A percentile compares a stretch with the other conserved stretches of the same genome.
Conservation (phyloP, 2,329 filamentous ascomycete species). For the Sporothrix euskadiensis region DNA sequence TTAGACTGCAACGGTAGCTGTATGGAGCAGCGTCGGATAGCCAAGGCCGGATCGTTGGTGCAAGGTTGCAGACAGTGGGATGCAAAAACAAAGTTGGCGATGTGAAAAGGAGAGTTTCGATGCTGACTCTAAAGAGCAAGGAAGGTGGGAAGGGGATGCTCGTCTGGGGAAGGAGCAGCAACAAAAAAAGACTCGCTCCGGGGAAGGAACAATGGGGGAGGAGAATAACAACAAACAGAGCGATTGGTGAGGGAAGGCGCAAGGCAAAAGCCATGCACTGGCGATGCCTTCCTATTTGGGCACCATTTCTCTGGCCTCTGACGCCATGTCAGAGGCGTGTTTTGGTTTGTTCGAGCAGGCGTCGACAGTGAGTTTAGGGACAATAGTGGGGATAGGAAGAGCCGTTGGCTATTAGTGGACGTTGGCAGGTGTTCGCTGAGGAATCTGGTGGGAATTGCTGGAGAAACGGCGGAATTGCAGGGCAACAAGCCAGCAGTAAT, state of each 20-base stretch:
- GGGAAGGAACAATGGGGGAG: neutral
- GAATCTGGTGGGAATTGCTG: conserved; percentile 27
- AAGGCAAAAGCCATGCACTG: conserved; percentile 6
- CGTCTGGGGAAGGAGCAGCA: neutral
- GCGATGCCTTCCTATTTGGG: conserved; percentile 21
- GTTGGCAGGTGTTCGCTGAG: conserved; percentile 13
- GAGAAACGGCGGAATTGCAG: conserved; percentile 22
- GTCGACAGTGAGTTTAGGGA: neutral
- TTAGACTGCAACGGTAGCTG: neutral
- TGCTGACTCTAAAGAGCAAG: neutral
- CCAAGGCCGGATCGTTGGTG: neutral
- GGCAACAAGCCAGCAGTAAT: neutral
- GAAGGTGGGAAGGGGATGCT: neutral
- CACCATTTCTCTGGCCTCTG: neutral
- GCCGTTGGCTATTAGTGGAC: neutral
- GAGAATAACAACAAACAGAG: conserved; percentile 6
- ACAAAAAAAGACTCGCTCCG: neutral
- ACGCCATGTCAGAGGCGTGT: conserved; percentile 23
- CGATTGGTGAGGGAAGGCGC: conserved; percentile 14
- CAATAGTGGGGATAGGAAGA: neutral
- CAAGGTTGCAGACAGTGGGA: neutral
- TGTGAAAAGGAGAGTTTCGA: neutral
- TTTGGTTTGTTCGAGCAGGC: conserved; percentile 11
- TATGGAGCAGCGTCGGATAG: neutral
- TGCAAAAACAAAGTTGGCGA: neutral